Percentiles rank a stretch among this genome's conserved stretches.
Evolutionary conservation across 495 filamentous ascomycete species (phyloP).

Genomic region (Neurospora discreta): DNA sequence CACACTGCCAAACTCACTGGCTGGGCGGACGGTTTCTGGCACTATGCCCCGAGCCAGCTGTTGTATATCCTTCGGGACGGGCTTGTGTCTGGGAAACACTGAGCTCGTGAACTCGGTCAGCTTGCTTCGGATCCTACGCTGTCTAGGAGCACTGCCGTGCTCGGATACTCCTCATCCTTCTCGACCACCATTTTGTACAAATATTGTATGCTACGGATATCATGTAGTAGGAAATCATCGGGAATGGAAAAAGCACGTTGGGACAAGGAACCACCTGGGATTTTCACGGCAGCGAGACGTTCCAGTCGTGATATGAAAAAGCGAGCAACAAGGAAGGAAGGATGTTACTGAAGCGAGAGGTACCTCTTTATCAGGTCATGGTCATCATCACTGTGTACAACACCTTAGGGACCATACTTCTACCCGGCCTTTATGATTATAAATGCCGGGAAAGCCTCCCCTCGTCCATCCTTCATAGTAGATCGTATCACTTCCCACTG

Average conservation of each 20-base stretch:
- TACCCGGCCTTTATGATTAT: background rate
- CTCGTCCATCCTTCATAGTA: background rate
- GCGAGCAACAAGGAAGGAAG: background rate
- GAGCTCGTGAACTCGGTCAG: background rate
- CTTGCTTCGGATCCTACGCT: background rate
- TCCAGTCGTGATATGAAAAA: background rate
- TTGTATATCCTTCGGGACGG: background rate
- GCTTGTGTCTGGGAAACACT: background rate
- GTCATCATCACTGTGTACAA: background rate
- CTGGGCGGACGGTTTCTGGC: background rate
- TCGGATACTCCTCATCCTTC: background rate
- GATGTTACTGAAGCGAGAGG: too few relatives aligned
- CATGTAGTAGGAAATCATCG: background rate
- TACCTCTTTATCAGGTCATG: background rate
- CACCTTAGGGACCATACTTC: background rate
- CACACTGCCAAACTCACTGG: background rate
- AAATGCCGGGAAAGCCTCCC: background rate
- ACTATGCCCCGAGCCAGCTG: background rate
- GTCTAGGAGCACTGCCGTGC: background rate
- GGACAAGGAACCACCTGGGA: background rate
- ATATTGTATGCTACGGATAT: background rate
- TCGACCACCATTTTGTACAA: constrained; percentile 1
- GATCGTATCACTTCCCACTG: background rate
- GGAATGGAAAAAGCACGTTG: background rate
- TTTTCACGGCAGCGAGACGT: background rate